Evolutionary conservation across 1,284 basidiomycete genomes (phyloP).

Genomic region (Cryptococcus sp.): DNA sequence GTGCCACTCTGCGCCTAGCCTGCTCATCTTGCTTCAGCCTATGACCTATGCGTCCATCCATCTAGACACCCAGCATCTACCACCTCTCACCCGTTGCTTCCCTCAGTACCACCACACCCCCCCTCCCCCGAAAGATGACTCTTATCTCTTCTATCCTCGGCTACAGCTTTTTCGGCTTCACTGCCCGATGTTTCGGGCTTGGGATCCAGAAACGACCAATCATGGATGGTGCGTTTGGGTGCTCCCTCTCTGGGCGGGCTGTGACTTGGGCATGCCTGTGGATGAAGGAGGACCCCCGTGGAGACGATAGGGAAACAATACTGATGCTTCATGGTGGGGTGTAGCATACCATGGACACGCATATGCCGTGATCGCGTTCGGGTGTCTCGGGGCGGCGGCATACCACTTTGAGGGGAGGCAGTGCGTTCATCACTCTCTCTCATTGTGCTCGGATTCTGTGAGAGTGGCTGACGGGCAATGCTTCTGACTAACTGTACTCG

Average conservation of each 20-base stretch:
- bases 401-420: conserved; percentile 44
- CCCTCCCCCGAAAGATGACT: conserved; percentile 55
- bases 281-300: background rate
- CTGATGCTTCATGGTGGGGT: background rate
- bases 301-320: background rate
- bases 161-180: conserved; percentile 73
- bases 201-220: conserved; percentile 60
- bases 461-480: background rate
- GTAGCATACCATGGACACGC: conserved; percentile 42
- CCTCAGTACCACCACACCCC: background rate
- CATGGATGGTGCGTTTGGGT: conserved; percentile 40
- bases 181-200: conserved; percentile 72
- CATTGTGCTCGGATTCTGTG: background rate
- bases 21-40: background rate
- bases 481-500: background rate
- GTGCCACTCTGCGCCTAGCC: background rate
- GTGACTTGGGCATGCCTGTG: too few relatives aligned
- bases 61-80: background rate
- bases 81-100: background rate
- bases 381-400: conserved; percentile 39
- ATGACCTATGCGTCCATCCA: background rate
- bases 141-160: conserved; percentile 69
- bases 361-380: conserved; percentile 36
- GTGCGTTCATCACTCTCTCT: conserved; percentile 31
- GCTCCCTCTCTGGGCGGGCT: background rate